Conservation (phyloP, 345 rosid genomes). For the Pugionium dolabratum region DNA sequence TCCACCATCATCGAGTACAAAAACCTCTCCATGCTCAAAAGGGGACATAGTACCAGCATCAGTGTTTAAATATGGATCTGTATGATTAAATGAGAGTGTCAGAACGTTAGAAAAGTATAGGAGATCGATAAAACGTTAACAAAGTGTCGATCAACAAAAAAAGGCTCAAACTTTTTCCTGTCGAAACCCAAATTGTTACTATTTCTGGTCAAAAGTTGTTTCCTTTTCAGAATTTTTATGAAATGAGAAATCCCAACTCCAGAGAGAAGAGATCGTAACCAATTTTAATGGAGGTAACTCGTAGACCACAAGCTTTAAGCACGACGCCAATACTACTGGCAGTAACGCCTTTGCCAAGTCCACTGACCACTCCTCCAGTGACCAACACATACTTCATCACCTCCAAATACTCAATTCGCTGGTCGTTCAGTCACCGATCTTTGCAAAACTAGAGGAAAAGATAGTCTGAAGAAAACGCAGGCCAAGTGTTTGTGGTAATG, state of each 20-base stretch:
- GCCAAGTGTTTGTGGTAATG: conserved; percentile 50
- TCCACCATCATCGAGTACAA: conserved; percentile 97
- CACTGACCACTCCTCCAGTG: conserved; percentile 97
- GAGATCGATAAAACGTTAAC: conserved; percentile 2
- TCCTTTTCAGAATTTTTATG: not conserved
- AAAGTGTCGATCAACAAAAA: conserved; percentile 7
- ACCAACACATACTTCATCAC: conserved; percentile 92
- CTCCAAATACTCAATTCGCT: conserved; percentile 19
- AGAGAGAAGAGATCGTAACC: conserved; percentile 46
- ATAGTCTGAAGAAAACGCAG: conserved; percentile 32
- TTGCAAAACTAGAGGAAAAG: not conserved
- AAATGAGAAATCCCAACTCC: not conserved
- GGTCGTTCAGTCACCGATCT: not conserved
- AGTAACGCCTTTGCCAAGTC: conserved; percentile 96
- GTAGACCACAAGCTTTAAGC: conserved; percentile 90
- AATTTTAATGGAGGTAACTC: conserved; percentile 96
- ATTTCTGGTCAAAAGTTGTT: conserved; percentile 13
- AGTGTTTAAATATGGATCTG: conserved; percentile 92
- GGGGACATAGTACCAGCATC: conserved; percentile 99
- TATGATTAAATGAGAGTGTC: not conserved
- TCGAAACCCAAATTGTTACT: conserved; percentile 14
- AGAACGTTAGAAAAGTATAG: conserved; percentile 3
- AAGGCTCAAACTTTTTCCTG: not conserved
- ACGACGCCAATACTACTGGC: conserved; percentile 98
- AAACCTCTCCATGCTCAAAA: conserved; percentile 95